phyloP scores from a whole-genome alignment of 495 filamentous ascomycete species.

The Aspergillus ostianus region DNA sequence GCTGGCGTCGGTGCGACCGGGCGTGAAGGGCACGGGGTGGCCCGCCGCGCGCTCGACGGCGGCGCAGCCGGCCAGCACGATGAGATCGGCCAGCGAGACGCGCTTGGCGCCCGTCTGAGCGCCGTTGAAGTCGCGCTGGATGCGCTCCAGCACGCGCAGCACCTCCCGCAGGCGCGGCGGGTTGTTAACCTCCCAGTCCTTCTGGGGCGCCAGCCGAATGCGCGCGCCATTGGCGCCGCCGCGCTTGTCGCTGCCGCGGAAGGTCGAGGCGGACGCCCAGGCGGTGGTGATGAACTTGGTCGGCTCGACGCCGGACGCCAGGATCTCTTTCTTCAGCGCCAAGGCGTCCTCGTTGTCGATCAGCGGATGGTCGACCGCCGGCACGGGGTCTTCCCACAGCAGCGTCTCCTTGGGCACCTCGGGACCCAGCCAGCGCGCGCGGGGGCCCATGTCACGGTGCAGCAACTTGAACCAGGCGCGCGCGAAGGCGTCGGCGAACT shows the following conservation, averaged over 20 bases:
- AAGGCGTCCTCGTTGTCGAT: slow-evolving; percentile 58
- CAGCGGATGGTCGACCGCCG: slow-evolving; percentile 50
- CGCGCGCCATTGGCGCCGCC: slow-evolving; percentile 73
- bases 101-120: slow-evolving; percentile 54
- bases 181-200: slow-evolving; percentile 67
- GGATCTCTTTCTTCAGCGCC: slow-evolving; percentile 62
- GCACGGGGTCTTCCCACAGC: slow-evolving; percentile 66
- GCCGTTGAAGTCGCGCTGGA: slow-evolving; percentile 62
- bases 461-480: slow-evolving; percentile 77
- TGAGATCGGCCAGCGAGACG: slow-evolving; percentile 69
- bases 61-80: slow-evolving; percentile 59
- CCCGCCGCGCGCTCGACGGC: slow-evolving; percentile 37
- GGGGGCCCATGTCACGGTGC: slow-evolving; percentile 71
- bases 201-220: slow-evolving; percentile 67
- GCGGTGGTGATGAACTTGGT: slow-evolving; percentile 58
- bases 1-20: slow-evolving; percentile 52
- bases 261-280: slow-evolving; percentile 69
- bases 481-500: slow-evolving; percentile 63
- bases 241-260: slow-evolving; percentile 73
- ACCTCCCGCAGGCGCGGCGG: slow-evolving; percentile 57
- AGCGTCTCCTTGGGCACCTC: slow-evolving; percentile 63
- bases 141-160: slow-evolving; percentile 53
- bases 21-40: slow-evolving; percentile 41
- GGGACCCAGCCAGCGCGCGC: slow-evolving; percentile 64
- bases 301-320: slow-evolving; percentile 53